Percentiles rank a stretch among this genome's conserved stretches.
phyloP scores from a whole-genome alignment of 163 green algal genomes.

The Trebouxia gelatinosa region DNA sequence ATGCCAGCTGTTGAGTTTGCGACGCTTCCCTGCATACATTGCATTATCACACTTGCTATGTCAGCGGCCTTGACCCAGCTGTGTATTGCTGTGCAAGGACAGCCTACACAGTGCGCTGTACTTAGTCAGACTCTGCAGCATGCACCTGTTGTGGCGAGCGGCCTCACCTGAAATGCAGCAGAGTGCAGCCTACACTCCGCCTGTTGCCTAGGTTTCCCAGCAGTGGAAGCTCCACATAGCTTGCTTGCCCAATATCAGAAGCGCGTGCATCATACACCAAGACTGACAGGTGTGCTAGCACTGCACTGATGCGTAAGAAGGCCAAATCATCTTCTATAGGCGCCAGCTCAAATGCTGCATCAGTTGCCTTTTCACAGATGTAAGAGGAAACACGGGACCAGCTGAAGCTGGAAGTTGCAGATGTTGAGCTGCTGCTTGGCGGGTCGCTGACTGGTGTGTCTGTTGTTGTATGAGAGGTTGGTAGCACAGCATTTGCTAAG shows the following conservation, averaged over 20 bases:
- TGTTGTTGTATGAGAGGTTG: background rate
- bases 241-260: slow-evolving; percentile 5
- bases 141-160: background rate
- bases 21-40: background rate
- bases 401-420: background rate
- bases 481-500: background rate
- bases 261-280: slow-evolving; percentile 10
- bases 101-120: too few relatives aligned
- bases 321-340: slow-evolving; percentile 14
- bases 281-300: slow-evolving; percentile 31
- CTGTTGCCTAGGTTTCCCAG: background rate
- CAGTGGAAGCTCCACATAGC: slow-evolving; percentile 27
- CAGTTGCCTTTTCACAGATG: slow-evolving; percentile 20
- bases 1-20: slow-evolving; percentile 22
- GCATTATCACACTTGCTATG: background rate
- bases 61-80: too few relatives aligned
- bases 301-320: slow-evolving; percentile 20
- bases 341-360: slow-evolving; percentile 33
- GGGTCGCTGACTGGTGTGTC: background rate
- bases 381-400: slow-evolving; percentile 6
- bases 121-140: background rate
- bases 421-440: background rate
- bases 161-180: slow-evolving; percentile 38
- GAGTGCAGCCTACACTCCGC: slow-evolving; percentile 8
- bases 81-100: too few relatives aligned